Percentiles rank a stretch among this genome's conserved stretches.
Evolutionary conservation across 2,329 filamentous ascomycete species (phyloP).

Genomic region (Fusarium sp.): DNA sequence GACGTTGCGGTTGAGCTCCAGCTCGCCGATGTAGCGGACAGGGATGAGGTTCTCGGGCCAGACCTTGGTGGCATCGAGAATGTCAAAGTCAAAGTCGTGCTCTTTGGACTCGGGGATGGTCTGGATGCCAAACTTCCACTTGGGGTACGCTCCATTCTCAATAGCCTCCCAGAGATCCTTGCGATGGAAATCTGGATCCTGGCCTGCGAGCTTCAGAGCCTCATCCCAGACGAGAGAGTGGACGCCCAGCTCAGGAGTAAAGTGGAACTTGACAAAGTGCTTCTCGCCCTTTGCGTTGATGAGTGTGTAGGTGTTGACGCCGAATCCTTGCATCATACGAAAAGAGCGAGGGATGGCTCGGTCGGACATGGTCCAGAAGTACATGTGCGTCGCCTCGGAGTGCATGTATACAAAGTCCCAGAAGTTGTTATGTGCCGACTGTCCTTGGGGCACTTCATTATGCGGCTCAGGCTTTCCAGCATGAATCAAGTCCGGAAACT

Average conservation of each 20-base stretch:
- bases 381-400: slow-evolving; percentile 81
- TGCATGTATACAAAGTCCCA: slow-evolving; percentile 78
- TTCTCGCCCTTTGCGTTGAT: slow-evolving; percentile 76
- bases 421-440: slow-evolving; percentile 79
- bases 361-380: slow-evolving; percentile 83
- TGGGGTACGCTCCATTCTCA: slow-evolving; percentile 75
- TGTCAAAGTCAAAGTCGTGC: slow-evolving; percentile 86
- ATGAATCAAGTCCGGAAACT: slow-evolving; percentile 76
- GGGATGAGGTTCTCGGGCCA: slow-evolving; percentile 86
- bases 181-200: slow-evolving; percentile 85
- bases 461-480: slow-evolving; percentile 77
- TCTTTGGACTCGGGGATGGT: slow-evolving; percentile 77
- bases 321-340: slow-evolving; percentile 89
- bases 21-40: slow-evolving; percentile 80
- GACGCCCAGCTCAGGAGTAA: slow-evolving; percentile 79
- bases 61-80: slow-evolving; percentile 86
- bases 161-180: slow-evolving; percentile 83
- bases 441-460: slow-evolving; percentile 77
- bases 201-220: slow-evolving; percentile 77
- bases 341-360: slow-evolving; percentile 78
- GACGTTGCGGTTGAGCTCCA: slow-evolving; percentile 82
- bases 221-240: slow-evolving; percentile 85
- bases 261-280: slow-evolving; percentile 83
- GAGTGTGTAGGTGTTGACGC: slow-evolving; percentile 82
- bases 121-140: slow-evolving; percentile 88